Evolutionary conservation across 2,329 filamentous ascomycete genomes (phyloP).

Genomic region (Paracamarosporium sp.): DNA sequence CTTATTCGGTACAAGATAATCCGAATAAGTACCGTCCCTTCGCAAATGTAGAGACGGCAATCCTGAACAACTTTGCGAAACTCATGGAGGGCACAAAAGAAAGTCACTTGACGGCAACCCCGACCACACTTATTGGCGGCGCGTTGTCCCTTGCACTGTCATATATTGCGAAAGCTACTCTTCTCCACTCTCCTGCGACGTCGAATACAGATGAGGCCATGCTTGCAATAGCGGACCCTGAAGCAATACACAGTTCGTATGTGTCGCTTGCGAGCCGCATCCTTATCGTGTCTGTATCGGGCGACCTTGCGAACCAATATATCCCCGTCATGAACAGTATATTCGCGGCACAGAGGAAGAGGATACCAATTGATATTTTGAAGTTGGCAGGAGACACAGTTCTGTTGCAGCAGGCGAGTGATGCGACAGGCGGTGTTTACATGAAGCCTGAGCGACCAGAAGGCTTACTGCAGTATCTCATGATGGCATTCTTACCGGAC

Average conservation of each 20-base stretch:
- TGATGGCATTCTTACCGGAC: constrained; percentile 90
- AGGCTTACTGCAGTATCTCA: constrained; percentile 88
- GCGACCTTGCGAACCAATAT: constrained; percentile 86
- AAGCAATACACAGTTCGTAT: constrained; percentile 42
- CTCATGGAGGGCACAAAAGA: constrained; percentile 73
- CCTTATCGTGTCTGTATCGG: constrained; percentile 87
- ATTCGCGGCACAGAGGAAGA: constrained; percentile 88
- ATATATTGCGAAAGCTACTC: constrained; percentile 84
- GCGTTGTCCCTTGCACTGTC: constrained; percentile 88
- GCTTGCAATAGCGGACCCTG: constrained; percentile 53
- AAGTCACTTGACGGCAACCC: constrained; percentile 68
- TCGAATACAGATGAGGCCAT: constrained; percentile 55
- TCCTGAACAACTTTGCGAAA: constrained; percentile 75
- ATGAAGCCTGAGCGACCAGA: constrained; percentile 59
- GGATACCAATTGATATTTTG: constrained; percentile 90
- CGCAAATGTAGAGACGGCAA: constrained; percentile 80
- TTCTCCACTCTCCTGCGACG: constrained; percentile 52
- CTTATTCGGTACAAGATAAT: constrained; percentile 45
- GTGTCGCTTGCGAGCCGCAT: constrained; percentile 77
- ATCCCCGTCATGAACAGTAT: constrained; percentile 99
- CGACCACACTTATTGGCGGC: constrained; percentile 87
- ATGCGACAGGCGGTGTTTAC: constrained; percentile 74
- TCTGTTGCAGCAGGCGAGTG: constrained; percentile 89
- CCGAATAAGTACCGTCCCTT: constrained; percentile 96
- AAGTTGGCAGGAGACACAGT: constrained; percentile 86